Conservation (phyloP, 2,329 filamentous ascomycete species). For the Claviceps sp. region DNA sequence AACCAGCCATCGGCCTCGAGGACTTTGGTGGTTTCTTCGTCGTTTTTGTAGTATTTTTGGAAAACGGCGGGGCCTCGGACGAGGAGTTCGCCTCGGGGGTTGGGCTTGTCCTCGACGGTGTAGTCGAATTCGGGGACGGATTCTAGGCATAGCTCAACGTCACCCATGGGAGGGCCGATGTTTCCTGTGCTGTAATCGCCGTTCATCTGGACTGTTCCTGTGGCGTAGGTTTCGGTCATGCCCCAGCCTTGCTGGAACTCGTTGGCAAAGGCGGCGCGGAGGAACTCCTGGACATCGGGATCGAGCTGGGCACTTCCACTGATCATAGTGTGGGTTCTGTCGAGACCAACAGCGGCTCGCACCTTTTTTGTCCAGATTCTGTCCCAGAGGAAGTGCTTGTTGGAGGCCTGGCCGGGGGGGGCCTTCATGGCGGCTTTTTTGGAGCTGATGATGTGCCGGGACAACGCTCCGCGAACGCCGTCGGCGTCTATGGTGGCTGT, state of each 20-base stretch:
- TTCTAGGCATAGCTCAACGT: constrained; percentile 63
- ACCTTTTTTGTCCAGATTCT: constrained; percentile 89
- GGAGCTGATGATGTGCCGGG: constrained; percentile 61
- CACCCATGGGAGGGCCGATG: constrained; percentile 59
- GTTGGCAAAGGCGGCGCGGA: constrained; percentile 70
- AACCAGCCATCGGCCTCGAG: constrained; percentile 92
- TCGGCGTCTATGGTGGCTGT: constrained; percentile 64
- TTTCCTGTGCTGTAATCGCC: constrained; percentile 67
- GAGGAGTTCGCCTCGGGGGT: constrained; percentile 80
- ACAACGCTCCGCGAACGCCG: constrained; percentile 70
- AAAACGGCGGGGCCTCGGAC: constrained; percentile 72
- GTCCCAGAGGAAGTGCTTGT: constrained; percentile 67
- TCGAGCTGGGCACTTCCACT: constrained; percentile 87
- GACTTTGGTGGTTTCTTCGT: constrained; percentile 71
- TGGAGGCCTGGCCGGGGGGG: constrained; percentile 58
- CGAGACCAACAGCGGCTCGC: constrained; percentile 65
- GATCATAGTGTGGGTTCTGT: constrained; percentile 59
- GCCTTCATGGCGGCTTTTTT: constrained; percentile 71
- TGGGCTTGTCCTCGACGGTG: constrained; percentile 70
- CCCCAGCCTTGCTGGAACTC: constrained; percentile 81
- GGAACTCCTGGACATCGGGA: constrained; percentile 74
- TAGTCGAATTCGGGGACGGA: constrained; percentile 95
- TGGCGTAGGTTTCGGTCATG: constrained; percentile 84
- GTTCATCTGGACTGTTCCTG: constrained; percentile 53
- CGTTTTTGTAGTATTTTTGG: constrained; percentile 79